These are phyloP conservation scores for Petunia hybrid DNA, from an alignment of 305 asterid species.

Conservation along the genomic window DNA sequence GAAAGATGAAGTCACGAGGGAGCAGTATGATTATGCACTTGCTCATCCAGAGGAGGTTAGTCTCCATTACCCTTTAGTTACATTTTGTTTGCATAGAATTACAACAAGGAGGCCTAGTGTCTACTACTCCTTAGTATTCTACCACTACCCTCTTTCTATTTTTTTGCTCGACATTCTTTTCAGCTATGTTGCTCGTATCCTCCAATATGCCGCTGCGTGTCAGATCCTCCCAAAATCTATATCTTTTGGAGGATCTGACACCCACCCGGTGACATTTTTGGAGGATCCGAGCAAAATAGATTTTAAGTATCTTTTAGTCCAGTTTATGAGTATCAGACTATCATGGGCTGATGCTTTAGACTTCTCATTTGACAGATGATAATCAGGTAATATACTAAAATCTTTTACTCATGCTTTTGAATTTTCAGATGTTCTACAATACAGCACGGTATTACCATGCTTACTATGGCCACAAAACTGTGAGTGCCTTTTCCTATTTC, in stretches of 20 bases:
- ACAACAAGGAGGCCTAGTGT: neutral
- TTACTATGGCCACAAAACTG: constrained; percentile 95
- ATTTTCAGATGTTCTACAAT: constrained; percentile 78
- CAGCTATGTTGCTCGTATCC: too few relatives aligned
- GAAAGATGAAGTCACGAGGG: constrained; percentile 94
- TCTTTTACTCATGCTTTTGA: constrained; percentile 25
- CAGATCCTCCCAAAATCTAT: too few relatives aligned
- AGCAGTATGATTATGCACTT: constrained; percentile 93
- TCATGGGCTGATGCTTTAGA: neutral
- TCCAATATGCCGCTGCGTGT: too few relatives aligned
- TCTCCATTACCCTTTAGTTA: constrained; percentile 15
- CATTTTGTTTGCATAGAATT: constrained; percentile 5
- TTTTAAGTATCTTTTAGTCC: neutral
- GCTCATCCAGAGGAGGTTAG: constrained; percentile 97
- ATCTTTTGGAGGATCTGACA: too few relatives aligned
- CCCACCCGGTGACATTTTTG: neutral
- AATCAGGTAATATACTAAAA: neutral
- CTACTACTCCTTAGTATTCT: too few relatives aligned
- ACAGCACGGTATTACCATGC: constrained; percentile 95
- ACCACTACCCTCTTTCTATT: too few relatives aligned
- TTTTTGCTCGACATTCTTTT: too few relatives aligned
- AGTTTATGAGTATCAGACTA: neutral
- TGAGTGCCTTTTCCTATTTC: constrained; percentile 47
- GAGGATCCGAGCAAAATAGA: too few relatives aligned
- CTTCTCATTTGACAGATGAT: constrained; percentile 22